Conservation (phyloP, 768 basidiomycete genomes). For the Coprinopsis marcescibilis region DNA sequence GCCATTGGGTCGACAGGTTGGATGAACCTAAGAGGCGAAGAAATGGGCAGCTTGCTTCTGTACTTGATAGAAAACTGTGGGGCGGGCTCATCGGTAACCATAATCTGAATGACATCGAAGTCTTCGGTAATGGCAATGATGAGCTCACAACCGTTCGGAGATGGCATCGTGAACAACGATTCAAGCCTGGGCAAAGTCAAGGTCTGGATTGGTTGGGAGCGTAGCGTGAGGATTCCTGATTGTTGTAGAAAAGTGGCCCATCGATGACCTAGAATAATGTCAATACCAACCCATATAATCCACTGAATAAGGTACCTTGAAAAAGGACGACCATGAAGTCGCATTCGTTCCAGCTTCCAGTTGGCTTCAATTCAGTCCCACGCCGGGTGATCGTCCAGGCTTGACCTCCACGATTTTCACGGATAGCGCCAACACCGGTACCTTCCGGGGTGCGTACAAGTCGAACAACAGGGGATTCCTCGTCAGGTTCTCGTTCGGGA, state of each 20-base stretch:
- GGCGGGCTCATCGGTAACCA: conserved; percentile 31
- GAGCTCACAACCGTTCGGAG: conserved; percentile 42
- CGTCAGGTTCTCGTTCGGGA: conserved; percentile 32
- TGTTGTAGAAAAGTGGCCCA: conserved; percentile 55
- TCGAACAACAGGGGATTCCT: conserved; percentile 48
- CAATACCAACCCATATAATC: conserved; percentile 4
- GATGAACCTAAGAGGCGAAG: conserved; percentile 45
- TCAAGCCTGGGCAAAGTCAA: conserved; percentile 46
- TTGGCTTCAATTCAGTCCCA: conserved; percentile 43
- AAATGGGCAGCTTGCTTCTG: conserved; percentile 47
- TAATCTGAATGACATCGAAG: conserved; percentile 54
- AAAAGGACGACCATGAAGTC: conserved; percentile 70
- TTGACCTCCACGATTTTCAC: conserved; percentile 53
- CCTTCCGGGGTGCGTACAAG: conserved; percentile 81
- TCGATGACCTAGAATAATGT: conserved; percentile 35
- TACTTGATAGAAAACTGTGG: conserved; percentile 40
- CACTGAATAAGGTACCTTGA: conserved; percentile 37
- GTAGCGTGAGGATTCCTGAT: conserved; percentile 45
- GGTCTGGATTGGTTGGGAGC: conserved; percentile 38
- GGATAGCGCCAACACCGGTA: conserved; percentile 62
- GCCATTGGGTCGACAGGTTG: conserved; percentile 86
- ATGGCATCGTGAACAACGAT: conserved; percentile 63
- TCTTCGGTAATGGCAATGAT: conserved; percentile 65
- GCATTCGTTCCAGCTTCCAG: conserved; percentile 47
- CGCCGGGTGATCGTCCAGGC: conserved; percentile 50